Base-by-base conservation (phyloP, 495 filamentous ascomycete genomes). In the Astrocystis sublimbata region DNA sequence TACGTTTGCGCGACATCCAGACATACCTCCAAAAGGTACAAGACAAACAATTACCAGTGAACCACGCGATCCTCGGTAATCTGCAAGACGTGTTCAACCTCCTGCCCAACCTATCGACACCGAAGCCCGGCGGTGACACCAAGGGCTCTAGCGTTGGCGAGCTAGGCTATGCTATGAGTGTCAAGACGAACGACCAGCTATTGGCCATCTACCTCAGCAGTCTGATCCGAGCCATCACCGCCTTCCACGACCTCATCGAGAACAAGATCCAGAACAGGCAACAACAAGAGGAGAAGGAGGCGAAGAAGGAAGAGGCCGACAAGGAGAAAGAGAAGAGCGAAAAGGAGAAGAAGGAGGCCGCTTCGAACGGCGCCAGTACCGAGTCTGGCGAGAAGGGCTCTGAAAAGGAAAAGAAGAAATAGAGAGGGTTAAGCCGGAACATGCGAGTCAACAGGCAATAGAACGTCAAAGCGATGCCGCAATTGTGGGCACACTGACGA, bases 251-350 rank as follows among this genome's bases (percentile, higher is more conserved):
- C 76, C 79, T 98, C 64, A 98, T 98, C 68, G 94, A 98, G 82
- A 98, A 98, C 79, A 98, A 98, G 88, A 96, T 98, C 63, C 94
- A 98, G 80, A 98, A 98, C 79, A 80, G 93, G 68, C 93, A 97
- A 78, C 91, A 93, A 73, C 92, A 96, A 76, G 94, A 97, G 71
- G 94, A 98, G 73, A 92, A 90, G 76, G 92, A 97, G 66, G 85
- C 84, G 57, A 89, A 89, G 83, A 88, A 89, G 75, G 87, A 89
- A 50, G 89, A 91, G 63, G 85, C 81, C 60, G 60, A 61, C 5
- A 72, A 74, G 50, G 72, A 68, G 57, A 72, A 72, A 6, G 73
- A 67, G 23, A 83, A 83, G 69, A 75, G 75, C 4, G 81, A 81
- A 42, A 79, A 77, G 41, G 82, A 84, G 56, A 87, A 88, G 67